Evolutionary conservation across 73 alveolate genomes (phyloP).

Genomic region (Loxodes magnus): DNA sequence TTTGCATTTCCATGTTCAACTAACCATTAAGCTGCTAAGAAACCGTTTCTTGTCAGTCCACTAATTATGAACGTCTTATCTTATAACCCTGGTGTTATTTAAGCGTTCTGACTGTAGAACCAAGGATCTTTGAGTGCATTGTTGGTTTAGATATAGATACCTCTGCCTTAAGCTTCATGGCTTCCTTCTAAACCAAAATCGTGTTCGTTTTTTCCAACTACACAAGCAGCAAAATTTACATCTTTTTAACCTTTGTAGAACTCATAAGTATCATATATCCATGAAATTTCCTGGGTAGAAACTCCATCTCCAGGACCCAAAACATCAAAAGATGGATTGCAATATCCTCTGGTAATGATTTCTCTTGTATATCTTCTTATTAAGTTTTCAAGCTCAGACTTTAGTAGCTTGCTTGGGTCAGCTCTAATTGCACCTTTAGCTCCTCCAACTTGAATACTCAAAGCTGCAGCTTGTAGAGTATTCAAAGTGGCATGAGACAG

Average conservation of each 20-base stretch:
- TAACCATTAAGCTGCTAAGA: conserved; percentile 67
- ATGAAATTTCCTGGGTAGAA: conserved; percentile 66
- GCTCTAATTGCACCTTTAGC: conserved; percentile 64
- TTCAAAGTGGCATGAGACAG: conserved; percentile 51
- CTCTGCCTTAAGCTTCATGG: conserved; percentile 73
- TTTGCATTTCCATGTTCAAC: conserved; percentile 39
- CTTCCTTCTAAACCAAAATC: conserved; percentile 82
- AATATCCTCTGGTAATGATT: conserved; percentile 58
- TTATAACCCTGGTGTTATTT: conserved; percentile 39
- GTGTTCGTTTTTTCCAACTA: conserved; percentile 59
- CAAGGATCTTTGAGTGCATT: conserved; percentile 45
- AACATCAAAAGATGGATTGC: conserved; percentile 56
- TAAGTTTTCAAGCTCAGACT: conserved; percentile 52
- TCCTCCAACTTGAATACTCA: conserved; percentile 64
- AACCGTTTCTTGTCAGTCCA: conserved; percentile 83
- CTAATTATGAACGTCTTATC: conserved; percentile 60
- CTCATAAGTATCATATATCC: conserved; percentile 77
- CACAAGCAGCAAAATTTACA: conserved; percentile 61
- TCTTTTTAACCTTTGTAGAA: conserved; percentile 40
- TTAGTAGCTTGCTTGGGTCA: conserved; percentile 44
- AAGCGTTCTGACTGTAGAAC: conserved; percentile 27
- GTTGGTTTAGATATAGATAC: conserved; percentile 66
- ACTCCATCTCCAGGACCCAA: conserved; percentile 86
- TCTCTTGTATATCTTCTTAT: conserved; percentile 68
- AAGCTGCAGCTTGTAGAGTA: conserved; percentile 51